Evolutionary conservation across 306 rosid species (phyloP), one percentile per base, ranked within the genome.

Genomic region (Pueraria montana): DNA sequence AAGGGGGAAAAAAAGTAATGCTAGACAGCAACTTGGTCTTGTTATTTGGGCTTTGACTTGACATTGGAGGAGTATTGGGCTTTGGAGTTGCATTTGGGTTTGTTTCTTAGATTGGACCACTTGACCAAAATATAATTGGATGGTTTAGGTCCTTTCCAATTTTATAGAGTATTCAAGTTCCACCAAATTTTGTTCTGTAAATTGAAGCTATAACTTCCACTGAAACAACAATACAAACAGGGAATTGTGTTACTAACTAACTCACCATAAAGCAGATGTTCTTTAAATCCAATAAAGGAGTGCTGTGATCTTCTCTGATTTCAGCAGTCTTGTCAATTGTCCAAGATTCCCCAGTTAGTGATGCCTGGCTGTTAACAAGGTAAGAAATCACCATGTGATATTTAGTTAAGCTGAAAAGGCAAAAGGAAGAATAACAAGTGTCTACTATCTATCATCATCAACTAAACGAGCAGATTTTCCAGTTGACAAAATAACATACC

Each of bases 261-360:
- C 92, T 18, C 42, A 91, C 98, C 98, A 88, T 91, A 87, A 91
- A 92, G 85, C 98, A 91, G 18, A 94, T 94, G 81, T 94, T 94
- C 86, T 81, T 92, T 50, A 94, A 86, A 79, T 94, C 98, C 38
- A 91, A 77, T 84, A 91, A 81, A 14, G 94, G 94, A 56, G 97
- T 92, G 87, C 49, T 88, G 18, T 13, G 73, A 84, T 81, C 87
- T 88, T 92, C 98, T 86, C 67, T 87, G 79, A 86, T 76, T 82
- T 91, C 93, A 8, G 93, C 92, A 27, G 90, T 87, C 87, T 94
- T 94, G 8, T 90, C 91, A 2, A 90, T 74, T 64, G 92, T 66
- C 87, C 85, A 81, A 75, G 98, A 94, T 80, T 94, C 98, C 32
- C 98, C 98, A 24, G 98, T 94, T 55, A 94, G 88, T 32, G 98